Evolutionary conservation across 495 filamentous ascomycete species (phyloP).

Genomic region (Neurospora intermedia): DNA sequence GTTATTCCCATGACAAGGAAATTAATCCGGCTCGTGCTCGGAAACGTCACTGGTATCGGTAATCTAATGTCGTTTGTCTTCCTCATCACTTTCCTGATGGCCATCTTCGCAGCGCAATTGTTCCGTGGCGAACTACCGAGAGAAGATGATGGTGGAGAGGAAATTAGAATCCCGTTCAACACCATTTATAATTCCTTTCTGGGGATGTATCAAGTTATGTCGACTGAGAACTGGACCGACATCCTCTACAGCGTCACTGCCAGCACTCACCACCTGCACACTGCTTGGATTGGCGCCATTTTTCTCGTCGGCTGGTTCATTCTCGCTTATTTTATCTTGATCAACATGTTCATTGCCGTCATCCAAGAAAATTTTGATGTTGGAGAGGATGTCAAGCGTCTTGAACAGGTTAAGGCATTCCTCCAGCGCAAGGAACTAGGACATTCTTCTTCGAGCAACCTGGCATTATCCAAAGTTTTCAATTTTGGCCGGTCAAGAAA

Average conservation of each 20-base stretch:
- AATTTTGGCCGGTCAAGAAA: constrained; percentile 56
- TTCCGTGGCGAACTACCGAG: constrained; percentile 75
- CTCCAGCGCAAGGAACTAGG: constrained; percentile 83
- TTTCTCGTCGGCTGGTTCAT: constrained; percentile 97
- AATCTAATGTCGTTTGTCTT: constrained; percentile 96
- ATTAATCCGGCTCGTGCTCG: constrained; percentile 77
- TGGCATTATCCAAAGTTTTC: constrained; percentile 83
- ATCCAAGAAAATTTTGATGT: constrained; percentile 99
- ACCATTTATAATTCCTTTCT: constrained; percentile 93
- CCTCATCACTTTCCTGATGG: constrained; percentile 83
- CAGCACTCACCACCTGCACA: constrained; percentile 48
- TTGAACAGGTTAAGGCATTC: constrained; percentile 91
- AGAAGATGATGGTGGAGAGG: constrained; percentile 42
- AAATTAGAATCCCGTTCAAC: constrained; percentile 62
- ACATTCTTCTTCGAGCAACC: constrained; percentile 44
- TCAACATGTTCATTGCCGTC: constrained; percentile 99
- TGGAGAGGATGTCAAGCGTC: constrained; percentile 95
- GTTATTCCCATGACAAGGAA: constrained; percentile 77
- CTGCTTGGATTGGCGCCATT: constrained; percentile 87
- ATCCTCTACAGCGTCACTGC: constrained; percentile 76
- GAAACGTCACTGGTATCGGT: constrained; percentile 82
- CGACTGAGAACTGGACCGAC: constrained; percentile 90
- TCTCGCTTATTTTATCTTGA: constrained; percentile 84
- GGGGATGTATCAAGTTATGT: constrained; percentile 97
- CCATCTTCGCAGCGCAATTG: constrained; percentile 88